Percentiles rank a stretch among this genome's conserved stretches.
These are phyloP conservation scores for Hippophae gyantsensis DNA, from an alignment of 306 rosid genomes.

Conservation along the genomic window DNA sequence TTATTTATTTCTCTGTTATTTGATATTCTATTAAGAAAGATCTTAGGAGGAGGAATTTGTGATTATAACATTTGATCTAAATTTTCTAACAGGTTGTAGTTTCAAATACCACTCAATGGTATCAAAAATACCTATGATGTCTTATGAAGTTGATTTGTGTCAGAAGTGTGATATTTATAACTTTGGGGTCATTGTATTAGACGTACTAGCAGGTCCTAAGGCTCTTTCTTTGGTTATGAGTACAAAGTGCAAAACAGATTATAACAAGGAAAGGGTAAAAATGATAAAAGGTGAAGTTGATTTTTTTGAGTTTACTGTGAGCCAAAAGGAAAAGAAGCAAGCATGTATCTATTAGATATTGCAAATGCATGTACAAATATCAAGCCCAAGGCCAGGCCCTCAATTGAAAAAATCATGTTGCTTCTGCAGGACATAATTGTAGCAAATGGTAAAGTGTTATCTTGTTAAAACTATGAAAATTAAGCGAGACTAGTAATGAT, in stretches of 20 bases:
- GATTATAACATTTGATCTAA: no score
- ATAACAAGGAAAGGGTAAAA: conserved; percentile 1
- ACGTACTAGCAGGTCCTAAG: conserved; percentile 10
- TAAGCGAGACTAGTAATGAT: no score
- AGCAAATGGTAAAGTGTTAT: not conserved
- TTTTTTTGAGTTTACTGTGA: conserved; percentile 11
- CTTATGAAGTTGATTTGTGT: not conserved
- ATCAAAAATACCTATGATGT: not conserved
- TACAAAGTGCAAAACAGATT: not conserved
- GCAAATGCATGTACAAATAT: conserved; percentile 9
- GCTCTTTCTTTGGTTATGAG: conserved; percentile 1
- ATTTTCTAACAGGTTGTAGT: no score
- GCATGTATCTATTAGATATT: conserved; percentile 3
- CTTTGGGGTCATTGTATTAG: conserved; percentile 19
- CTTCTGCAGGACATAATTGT: conserved; percentile 1
- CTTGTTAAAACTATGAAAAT: no score
- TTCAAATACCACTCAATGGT: not conserved
- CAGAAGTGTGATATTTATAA: conserved; percentile 21
- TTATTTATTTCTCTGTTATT: no score
- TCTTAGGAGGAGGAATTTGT: no score
- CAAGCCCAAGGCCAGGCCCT: conserved; percentile 6
- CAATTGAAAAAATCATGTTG: conserved; percentile 3
- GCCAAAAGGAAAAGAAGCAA: conserved; percentile 12
- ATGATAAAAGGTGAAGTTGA: not conserved
- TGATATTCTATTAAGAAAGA: no score